These are phyloP conservation scores for Santalum album DNA, from an alignment of 164 flowering plant genomes.

Conservation along the genomic window DNA sequence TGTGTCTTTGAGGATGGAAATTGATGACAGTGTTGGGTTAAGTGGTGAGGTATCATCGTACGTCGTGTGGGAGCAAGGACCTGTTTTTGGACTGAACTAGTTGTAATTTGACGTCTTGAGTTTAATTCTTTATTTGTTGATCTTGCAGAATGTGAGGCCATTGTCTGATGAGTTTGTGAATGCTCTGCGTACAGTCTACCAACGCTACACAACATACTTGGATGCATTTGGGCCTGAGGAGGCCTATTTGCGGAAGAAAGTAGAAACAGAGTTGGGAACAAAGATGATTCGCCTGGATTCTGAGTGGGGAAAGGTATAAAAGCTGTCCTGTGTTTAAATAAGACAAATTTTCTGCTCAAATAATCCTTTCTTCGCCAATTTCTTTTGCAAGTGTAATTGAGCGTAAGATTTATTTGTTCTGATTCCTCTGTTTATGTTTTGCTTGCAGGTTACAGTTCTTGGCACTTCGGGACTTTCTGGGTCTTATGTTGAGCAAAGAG, in stretches of 20 bases:
- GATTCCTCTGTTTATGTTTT: too few species aligned
- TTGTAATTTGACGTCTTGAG: background rate
- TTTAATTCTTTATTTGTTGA: background rate
- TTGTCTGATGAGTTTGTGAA: background rate
- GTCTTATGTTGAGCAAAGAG: background rate
- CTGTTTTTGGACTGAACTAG: background rate
- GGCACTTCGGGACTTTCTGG: conserved; percentile 5
- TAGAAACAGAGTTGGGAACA: background rate
- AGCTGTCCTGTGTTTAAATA: background rate
- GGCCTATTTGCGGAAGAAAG: conserved; percentile 4
- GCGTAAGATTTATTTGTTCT: too few species aligned
- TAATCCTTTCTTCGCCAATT: too few species aligned
- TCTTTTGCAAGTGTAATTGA: too few species aligned
- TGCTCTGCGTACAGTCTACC: background rate
- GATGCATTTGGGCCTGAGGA: conserved; percentile 1
- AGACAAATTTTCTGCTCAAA: too few species aligned
- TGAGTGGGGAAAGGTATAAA: conserved; percentile 3
- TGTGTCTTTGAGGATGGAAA: background rate
- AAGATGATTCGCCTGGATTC: conserved; percentile 1
- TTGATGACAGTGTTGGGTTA: background rate
- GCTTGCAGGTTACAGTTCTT: conserved; percentile 1
- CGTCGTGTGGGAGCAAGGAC: too few species aligned
- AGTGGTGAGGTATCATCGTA: conserved; percentile 2
- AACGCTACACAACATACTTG: conserved; percentile 1
- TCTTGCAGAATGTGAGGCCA: background rate